Evolutionary conservation across 73 alveolate genomes (phyloP), one percentile per base, ranked within the genome.

Genomic region (Effrenium voratum): DNA sequence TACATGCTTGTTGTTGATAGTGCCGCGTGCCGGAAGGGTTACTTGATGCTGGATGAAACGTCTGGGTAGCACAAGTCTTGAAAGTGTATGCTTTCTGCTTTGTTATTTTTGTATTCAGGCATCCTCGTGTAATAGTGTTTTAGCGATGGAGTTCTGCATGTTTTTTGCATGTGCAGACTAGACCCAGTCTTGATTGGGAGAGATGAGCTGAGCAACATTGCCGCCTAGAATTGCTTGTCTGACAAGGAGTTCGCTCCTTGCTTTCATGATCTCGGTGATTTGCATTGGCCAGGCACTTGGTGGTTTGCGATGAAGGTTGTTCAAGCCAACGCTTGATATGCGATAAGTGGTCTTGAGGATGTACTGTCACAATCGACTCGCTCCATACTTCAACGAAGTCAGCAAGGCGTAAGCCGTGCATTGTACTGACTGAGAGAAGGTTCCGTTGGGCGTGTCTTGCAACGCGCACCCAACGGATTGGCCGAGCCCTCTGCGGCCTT

Each of bases 351-450:
- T n/a, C 34, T 41, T 24, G 34, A 85, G 94, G 94, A 87, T 43
- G 85, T 87, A 87, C 50, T 87, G 95, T 49, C 95, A 87, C 95
- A 87, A 87, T 44, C 95, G 95, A 49, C 95, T 87, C 45, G 72
- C 63, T 28, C 95, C 95, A 24, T 87, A 87, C 60, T 87, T 87
- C 95, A 87, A 68, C 49, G 95, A 87, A 38, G 95, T 72, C 24
- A 87, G 83, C 85, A 87, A 87, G 95, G 94, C 32, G 41, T 52
- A 38, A 15, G 40, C 30, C 5, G 75, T 60, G 77, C 40, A 10
- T 26, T 5, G 75, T 52, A 13, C 19, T 52, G 66, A 19, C 28
- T 13, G 66, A 19, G 66, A 19, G 66, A 52, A 19, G 66, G 66
- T 52, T 19, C 66, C 32, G 68, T 55, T 28, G 32, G 68, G 68